phyloP scores from a whole-genome alignment of 2,329 filamentous ascomycete species.

The Cercospora sojina region DNA sequence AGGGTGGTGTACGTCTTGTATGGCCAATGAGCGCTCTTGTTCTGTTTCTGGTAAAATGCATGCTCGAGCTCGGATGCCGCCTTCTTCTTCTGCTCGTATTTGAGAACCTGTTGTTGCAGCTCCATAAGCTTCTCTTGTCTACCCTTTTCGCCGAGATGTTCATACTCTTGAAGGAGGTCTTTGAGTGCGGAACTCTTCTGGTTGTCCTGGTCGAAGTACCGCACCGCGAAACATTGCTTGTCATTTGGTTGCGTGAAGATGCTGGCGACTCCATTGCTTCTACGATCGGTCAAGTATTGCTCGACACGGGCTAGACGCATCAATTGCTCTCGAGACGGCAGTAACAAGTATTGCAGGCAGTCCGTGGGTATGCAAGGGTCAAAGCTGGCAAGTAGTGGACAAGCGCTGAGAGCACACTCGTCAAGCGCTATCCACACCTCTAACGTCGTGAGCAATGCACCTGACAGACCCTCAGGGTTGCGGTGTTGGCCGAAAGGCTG shows the following conservation, averaged over 20 bases:
- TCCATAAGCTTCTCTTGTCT: neutral
- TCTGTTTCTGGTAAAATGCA: neutral
- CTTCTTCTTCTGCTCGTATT: conserved; percentile 8
- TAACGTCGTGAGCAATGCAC: conserved; percentile 55
- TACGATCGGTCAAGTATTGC: conserved; percentile 45
- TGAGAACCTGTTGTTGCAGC: neutral
- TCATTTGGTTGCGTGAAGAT: neutral
- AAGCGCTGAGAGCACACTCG: conserved; percentile 42
- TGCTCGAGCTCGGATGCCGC: conserved; percentile 3
- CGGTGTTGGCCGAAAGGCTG: neutral
- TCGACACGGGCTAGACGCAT: conserved; percentile 52
- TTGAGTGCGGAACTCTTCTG: conserved; percentile 15
- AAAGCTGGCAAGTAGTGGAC: conserved; percentile 52
- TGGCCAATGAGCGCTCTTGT: neutral
- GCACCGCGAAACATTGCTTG: conserved; percentile 42
- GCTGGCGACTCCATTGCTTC: neutral
- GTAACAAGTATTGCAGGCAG: conserved; percentile 56
- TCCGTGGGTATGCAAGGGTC: conserved; percentile 53
- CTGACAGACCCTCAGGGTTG: conserved; percentile 10
- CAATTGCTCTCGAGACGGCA: conserved; percentile 52
- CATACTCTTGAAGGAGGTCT: neutral
- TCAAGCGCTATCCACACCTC: conserved; percentile 62
- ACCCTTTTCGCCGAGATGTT: neutral
- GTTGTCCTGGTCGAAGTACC: conserved; percentile 43
- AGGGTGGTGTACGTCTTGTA: neutral